These are phyloP conservation scores for Elsinoe batatas DNA, from an alignment of 2,329 filamentous ascomycete genomes.

Conservation along the genomic window DNA sequence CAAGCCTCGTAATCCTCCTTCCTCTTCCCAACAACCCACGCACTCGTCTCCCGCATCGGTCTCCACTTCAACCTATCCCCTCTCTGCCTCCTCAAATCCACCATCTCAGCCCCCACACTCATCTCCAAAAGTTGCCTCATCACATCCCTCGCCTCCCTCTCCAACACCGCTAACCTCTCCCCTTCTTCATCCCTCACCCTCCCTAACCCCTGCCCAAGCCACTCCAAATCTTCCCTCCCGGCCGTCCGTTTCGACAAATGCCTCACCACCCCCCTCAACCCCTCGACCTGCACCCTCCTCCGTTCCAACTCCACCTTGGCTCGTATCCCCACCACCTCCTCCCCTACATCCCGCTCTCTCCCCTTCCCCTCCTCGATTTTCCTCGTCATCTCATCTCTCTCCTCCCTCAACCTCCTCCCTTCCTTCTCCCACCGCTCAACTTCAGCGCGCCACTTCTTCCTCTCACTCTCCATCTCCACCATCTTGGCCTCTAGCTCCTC, in stretches of 20 bases:
- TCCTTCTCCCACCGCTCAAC: constrained; percentile 42
- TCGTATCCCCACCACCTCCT: constrained; percentile 44
- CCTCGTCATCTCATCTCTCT: constrained; percentile 51
- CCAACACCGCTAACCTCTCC: constrained; percentile 46
- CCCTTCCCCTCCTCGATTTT: constrained; percentile 49
- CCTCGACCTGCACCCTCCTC: constrained; percentile 59
- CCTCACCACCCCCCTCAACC: constrained; percentile 53
- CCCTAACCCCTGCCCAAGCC: constrained; percentile 53
- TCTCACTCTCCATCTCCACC: constrained; percentile 26
- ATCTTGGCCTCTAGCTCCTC: constrained; percentile 55
- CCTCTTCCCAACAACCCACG: constrained; percentile 56
- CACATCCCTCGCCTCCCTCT: constrained; percentile 53
- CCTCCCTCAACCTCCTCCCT: constrained; percentile 44
- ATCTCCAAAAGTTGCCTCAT: constrained; percentile 56
- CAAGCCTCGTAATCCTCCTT: constrained; percentile 53
- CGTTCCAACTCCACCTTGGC: constrained; percentile 64
- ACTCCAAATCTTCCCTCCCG: constrained; percentile 58
- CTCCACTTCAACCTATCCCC: constrained; percentile 55
- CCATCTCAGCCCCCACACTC: constrained; percentile 46
- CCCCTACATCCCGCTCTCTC: constrained; percentile 48
- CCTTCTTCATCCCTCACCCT: constrained; percentile 23
- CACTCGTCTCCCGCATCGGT: constrained; percentile 52
- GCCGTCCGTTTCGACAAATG: constrained; percentile 52
- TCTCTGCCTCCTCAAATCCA: constrained; percentile 41
- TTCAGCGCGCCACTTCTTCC: constrained; percentile 27